phyloP scores from a whole-genome alignment of 768 basidiomycete genomes.

The Cystofilobasidium capitatum region DNA sequence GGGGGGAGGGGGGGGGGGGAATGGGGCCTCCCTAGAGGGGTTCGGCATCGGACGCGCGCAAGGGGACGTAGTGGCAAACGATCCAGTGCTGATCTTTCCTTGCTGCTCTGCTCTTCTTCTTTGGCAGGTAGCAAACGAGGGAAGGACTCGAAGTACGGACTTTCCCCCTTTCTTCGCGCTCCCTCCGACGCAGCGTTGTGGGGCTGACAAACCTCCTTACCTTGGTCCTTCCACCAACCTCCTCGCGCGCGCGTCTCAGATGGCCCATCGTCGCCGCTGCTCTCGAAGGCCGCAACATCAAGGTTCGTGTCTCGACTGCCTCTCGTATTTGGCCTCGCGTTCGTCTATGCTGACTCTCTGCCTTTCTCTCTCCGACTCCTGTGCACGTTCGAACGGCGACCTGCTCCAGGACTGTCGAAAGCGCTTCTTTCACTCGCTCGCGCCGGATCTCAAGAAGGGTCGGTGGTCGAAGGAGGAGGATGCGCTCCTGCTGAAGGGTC shows the following conservation, averaged over 20 bases:
- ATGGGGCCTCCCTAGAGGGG: too few relatives aligned
- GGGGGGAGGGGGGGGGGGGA: too few relatives aligned
- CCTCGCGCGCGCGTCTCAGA: background rate
- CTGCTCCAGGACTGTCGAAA: slow-evolving; percentile 23
- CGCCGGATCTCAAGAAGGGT: slow-evolving; percentile 27
- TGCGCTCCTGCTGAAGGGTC: slow-evolving; percentile 15
- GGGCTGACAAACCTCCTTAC: background rate
- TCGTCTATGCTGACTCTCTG: background rate
- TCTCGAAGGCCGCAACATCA: slow-evolving; percentile 26
- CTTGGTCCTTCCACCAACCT: background rate
- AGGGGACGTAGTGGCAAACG: background rate
- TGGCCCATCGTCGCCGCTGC: slow-evolving; percentile 26
- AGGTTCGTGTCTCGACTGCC: background rate
- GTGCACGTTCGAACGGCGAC: background rate
- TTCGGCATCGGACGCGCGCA: background rate
- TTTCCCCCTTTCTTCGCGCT: background rate
- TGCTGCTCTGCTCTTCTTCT: background rate
- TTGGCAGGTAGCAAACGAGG: slow-evolving; percentile 21
- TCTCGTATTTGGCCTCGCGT: background rate
- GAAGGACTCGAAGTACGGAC: slow-evolving; percentile 17
- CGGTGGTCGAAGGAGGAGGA: slow-evolving; percentile 28
- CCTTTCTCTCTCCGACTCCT: background rate
- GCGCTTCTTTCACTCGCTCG: slow-evolving; percentile 28
- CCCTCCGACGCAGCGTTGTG: background rate
- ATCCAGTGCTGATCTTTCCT: background rate